Conservation (phyloP, 2,329 filamentous ascomycete species). For the Trichoderma lentiforme region DNA sequence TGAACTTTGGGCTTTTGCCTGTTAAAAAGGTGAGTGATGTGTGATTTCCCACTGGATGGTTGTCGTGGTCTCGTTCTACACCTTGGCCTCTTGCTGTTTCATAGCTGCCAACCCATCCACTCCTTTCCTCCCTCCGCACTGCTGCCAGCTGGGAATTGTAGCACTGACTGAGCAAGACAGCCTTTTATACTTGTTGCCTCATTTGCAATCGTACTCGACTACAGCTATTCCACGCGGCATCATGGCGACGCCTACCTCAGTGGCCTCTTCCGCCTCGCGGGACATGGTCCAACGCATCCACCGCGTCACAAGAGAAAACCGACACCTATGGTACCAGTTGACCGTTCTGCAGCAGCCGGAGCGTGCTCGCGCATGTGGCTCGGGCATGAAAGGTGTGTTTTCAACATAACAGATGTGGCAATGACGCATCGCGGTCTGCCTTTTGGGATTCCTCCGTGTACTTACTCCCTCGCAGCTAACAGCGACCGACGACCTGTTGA, state of each 20-base stretch:
- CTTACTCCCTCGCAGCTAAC: constrained; percentile 33
- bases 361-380: constrained; percentile 90
- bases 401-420: not conserved
- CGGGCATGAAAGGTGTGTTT: constrained; percentile 83
- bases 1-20: not conserved
- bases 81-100: not conserved
- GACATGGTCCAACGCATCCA: constrained; percentile 46
- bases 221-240: constrained; percentile 21
- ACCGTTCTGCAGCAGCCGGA: constrained; percentile 91
- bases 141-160: not conserved
- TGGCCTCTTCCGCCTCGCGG: constrained; percentile 29
- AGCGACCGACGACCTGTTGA: constrained; percentile 85
- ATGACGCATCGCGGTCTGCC: not conserved
- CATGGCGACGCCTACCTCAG: constrained; percentile 35
- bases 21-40: not conserved
- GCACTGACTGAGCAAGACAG: not conserved
- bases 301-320: constrained; percentile 64
- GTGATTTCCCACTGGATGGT: not conserved
- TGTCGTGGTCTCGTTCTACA: not conserved
- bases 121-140: not conserved
- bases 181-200: not conserved
- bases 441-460: not conserved
- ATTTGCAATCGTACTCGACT: constrained; percentile 3
- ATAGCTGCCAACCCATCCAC: not conserved
- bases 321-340: constrained; percentile 75